Evolutionary conservation across 768 basidiomycete genomes (phyloP).

Genomic region (Phylloporus arenicola): DNA sequence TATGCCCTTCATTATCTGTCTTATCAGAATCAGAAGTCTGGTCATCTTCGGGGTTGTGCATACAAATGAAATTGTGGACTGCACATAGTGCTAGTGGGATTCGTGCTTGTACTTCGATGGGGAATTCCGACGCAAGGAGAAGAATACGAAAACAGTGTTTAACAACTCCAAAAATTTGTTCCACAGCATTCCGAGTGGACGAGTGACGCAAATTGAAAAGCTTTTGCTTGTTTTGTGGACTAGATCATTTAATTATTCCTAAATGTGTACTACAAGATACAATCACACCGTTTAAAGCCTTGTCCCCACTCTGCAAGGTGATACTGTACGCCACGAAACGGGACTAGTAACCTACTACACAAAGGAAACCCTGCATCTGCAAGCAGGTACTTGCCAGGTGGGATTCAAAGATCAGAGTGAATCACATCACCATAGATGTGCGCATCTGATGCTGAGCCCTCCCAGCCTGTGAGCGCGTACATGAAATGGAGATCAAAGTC

Average conservation of each 20-base stretch:
- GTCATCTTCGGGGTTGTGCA: background rate
- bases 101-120: no score
- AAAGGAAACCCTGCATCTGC: no score
- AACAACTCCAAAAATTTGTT: no score
- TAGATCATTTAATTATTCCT: background rate
- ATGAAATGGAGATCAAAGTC: no score
- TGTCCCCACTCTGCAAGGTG: background rate
- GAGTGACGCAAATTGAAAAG: background rate
- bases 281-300: background rate
- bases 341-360: no score
- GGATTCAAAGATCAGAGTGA: background rate
- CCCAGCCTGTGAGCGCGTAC: no score
- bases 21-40: background rate
- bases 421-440: conserved; percentile 18
- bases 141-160: no score
- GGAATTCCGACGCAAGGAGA: background rate
- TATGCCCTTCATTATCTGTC: background rate
- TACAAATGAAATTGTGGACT: background rate
- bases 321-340: no score
- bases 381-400: background rate
- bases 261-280: no score
- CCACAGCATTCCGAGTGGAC: background rate
- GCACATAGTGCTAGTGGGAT: background rate
- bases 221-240: background rate
- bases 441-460: conserved; percentile 34